Evolutionary conservation across 441 rosid genomes (phyloP), one percentile per base, ranked within the genome.

Genomic region (Erodium moschatum): DNA sequence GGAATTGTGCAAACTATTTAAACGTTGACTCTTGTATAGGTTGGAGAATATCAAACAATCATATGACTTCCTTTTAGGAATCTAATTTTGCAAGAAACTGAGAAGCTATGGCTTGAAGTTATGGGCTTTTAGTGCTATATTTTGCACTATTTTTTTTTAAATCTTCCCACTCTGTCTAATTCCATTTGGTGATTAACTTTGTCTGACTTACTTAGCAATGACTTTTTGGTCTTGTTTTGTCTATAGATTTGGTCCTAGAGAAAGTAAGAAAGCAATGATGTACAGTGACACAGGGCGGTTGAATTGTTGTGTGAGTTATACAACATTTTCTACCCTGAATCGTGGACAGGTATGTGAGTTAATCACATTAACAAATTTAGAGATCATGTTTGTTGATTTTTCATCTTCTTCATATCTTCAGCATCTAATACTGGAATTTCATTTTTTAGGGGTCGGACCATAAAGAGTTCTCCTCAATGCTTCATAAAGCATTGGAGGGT

Each of bases 211-310:
- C n/a, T 52, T 52, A 52, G 60, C 60, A 16, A 52, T 13, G 2
- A 52, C 10, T 16, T 42, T 50, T 11, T 60, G 63, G 65, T 40
- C 65, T 54, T 65, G 52, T 42, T 21, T 48, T 24, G 18, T 81
- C 71, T 33, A 33, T 81, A 90, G 96, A 64, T 94, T 89, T 79
- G 98, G 98, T 70, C 98, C 98, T 19, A 86, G 97, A 79, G 97
- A 94, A 78, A 94, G 96, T 79, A 91, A 89, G 86, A 91, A 91
- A 80, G 96, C 98, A 42, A 89, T 87, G 92, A 78, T 71, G 89
- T 94, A 86, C 69, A 88, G 96, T 65, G 96, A 91, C 65, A 81
- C 76, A 46, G 98, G 97, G 44, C 74, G 92, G 67, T 72, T 91
- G 71, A 94, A 94, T 73, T 91, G 98, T 81, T 84, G 80, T 78